A percentile compares a stretch with the other conserved stretches of the same genome.
These are phyloP conservation scores for Vitis rotundifolia DNA, from an alignment of 164 flowering plant genomes.

Conservation along the genomic window DNA sequence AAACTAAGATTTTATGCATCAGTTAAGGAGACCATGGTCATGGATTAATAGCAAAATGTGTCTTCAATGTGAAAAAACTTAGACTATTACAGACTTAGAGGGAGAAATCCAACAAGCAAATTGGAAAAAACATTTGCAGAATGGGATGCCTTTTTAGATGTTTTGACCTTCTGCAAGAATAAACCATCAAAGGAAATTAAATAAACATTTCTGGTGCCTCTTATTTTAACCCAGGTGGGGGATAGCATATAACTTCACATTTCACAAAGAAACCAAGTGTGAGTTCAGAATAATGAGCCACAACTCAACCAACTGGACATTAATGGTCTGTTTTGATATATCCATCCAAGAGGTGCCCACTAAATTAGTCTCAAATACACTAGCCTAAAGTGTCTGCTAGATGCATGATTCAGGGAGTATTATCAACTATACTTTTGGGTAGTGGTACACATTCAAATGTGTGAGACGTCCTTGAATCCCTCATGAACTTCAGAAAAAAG, in stretches of 20 bases:
- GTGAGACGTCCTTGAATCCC: too few species aligned
- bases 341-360: too few species aligned
- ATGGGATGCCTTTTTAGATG: neutral
- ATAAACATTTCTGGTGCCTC: neutral
- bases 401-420: too few species aligned
- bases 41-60: neutral
- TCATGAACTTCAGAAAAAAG: too few species aligned
- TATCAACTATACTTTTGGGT: too few species aligned
- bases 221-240: neutral
- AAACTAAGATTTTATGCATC: neutral
- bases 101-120: neutral
- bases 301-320: too few species aligned
- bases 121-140: neutral
- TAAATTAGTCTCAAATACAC: too few species aligned
- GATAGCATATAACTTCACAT: neutral
- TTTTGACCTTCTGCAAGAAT: neutral
- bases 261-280: too few species aligned
- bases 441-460: too few species aligned
- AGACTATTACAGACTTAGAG: neutral
- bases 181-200: neutral
- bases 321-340: too few species aligned
- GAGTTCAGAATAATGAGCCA: too few species aligned
- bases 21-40: neutral
- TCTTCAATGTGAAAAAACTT: neutral
- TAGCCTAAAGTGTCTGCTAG: too few species aligned